Evolutionary conservation across 148 eudicot genomes (phyloP).

Genomic region (Polygonum aviculare): DNA sequence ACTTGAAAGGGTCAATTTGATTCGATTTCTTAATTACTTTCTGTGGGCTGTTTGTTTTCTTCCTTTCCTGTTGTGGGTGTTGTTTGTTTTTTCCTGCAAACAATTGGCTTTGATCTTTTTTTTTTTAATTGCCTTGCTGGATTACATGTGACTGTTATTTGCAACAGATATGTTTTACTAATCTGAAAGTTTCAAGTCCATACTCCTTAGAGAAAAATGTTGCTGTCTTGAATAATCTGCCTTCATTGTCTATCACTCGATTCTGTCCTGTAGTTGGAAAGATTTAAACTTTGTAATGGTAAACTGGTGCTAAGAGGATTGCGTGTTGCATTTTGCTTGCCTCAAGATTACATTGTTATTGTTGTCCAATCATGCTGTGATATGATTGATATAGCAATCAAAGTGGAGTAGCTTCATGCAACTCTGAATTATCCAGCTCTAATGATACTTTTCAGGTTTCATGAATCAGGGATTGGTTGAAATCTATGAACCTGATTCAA

Average conservation of each 20-base stretch:
- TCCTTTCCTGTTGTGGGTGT: not conserved
- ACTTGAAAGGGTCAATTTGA: not conserved
- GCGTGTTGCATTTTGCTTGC: not conserved
- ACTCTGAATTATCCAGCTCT: not conserved
- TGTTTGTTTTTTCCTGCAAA: slow-evolving; percentile 5
- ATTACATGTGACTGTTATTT: not conserved
- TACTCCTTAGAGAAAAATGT: not conserved
- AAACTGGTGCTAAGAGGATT: not conserved
- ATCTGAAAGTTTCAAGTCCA: not conserved
- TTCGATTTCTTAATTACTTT: not conserved
- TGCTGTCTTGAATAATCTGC: not conserved
- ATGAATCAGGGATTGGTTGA: not conserved
- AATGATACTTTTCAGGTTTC: not conserved
- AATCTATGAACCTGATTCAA: not conserved
- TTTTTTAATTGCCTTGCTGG: not conserved
- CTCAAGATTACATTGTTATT: not conserved
- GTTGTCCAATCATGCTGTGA: not conserved
- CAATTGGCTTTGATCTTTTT: not conserved
- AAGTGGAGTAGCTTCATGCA: not conserved
- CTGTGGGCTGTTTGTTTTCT: not conserved
- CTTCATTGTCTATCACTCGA: not conserved
- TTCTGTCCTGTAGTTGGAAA: not conserved
- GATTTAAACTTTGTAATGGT: not conserved
- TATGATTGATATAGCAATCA: not conserved
- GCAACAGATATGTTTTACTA: not conserved